Evolutionary conservation across 2,329 filamentous ascomycete genomes (phyloP), one percentile per base, ranked within the genome.

Genomic region (Sporothrix globosa): DNA sequence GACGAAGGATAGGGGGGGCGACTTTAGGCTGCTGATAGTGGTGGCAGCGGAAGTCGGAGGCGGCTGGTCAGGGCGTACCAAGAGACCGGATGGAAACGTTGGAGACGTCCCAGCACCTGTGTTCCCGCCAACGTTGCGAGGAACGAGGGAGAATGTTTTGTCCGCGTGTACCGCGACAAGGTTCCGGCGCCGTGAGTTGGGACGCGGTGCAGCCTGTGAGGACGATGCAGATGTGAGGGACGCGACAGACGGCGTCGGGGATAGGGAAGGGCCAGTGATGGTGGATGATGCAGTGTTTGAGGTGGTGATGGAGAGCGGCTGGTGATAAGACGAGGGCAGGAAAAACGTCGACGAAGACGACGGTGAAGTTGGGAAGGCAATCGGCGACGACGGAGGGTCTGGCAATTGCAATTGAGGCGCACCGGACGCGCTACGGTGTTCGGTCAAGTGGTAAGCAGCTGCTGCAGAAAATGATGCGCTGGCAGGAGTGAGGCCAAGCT

Each of bases 71-170:
- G 56, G 69, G 70, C 70, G 68, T 71, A 69, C 65, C 39, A 60
- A 39, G 68, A 70, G 58, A 34, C 50, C 39, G 54, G 74, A 68
- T 30, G 71, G 63, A 65, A 72, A 63, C 10, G 69, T 34, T 30
- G 58, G 74, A 46, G 75, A 61, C 34, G 39, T 63, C 58, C 44
- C 39, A 53, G 46, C 53, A 34, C 27, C 48, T 27, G 39, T 61
- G 30, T 41, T 21, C n/a, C 54, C 54, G 73, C 14, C 41, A 56
- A 46, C 11, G 58, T 63, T 46, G 39, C 78, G 79, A 39, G 80
- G 76, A 34, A 83, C 77, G 48, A 88, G 77, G 19, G 85, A 86
- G 74, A 89, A 88, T 4, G 86, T 88, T 78, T 87, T 87, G 77
- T 88, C 84, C 6, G 85, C 77, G 74, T 88, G 82, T 39, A 88